Percentiles rank a stretch among this genome's conserved stretches.
phyloP scores from a whole-genome alignment of 176 grass and related monocot genomes.

The Thalia dealbata region DNA sequence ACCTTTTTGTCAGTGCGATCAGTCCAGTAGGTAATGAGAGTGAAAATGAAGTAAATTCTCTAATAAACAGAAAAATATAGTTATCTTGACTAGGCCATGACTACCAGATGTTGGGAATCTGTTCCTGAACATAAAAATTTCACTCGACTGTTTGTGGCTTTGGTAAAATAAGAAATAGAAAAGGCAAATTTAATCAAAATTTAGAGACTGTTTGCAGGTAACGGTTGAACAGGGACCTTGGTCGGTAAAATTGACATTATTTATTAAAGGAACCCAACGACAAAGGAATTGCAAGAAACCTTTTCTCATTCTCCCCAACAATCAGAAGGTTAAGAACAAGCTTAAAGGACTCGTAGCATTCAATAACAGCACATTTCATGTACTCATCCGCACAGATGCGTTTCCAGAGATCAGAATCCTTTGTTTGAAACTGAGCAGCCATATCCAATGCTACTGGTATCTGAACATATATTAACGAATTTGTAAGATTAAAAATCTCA shows the following conservation, averaged over 20 bases:
- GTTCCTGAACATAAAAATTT: no score
- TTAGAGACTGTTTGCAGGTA: no score
- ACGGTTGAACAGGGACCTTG: neutral
- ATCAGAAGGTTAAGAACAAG: constrained; percentile 88
- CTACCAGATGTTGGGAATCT: no score
- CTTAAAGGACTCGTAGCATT: constrained; percentile 96
- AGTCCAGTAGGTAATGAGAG: no score
- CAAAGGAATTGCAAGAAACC: constrained; percentile 26
- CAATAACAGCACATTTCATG: constrained; percentile 92
- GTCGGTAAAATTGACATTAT: neutral
- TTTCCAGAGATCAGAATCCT: constrained; percentile 89
- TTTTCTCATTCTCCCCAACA: constrained; percentile 88
- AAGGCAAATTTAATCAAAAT: no score
- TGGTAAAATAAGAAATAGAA: no score
- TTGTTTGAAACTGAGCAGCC: constrained; percentile 76
- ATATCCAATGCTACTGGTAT: constrained; percentile 96
- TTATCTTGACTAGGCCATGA: no score
- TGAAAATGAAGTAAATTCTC: no score
- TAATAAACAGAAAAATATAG: no score
- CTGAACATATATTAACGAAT: constrained; percentile 36
- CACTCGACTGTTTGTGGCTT: no score
- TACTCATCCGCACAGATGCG: constrained; percentile 95
- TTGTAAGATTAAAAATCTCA: constrained; percentile 16
- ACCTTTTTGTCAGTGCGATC: no score
- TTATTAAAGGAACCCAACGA: neutral